A percentile compares a stretch with the other conserved stretches of the same genome.
phyloP scores from a whole-genome alignment of 176 grass and related monocot genomes.

The Calamus simplicifolius region DNA sequence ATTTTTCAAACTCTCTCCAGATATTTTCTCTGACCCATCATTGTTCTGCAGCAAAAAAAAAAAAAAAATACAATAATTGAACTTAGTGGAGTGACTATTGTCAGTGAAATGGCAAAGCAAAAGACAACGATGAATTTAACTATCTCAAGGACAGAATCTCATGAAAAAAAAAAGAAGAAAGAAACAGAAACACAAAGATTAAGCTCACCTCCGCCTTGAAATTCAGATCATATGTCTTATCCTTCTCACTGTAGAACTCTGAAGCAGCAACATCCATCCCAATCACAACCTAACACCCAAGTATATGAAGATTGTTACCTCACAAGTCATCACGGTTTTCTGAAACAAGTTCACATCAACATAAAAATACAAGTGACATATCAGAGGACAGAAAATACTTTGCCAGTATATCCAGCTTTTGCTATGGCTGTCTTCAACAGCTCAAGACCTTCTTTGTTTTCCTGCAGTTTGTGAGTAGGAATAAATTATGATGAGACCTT shows the following conservation, averaged over 20 bases:
- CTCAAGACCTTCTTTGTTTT: constrained; percentile 95
- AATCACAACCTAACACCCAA: constrained; percentile 67
- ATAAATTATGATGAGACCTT: no score
- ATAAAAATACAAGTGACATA: no score
- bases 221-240: constrained; percentile 80
- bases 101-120: no score
- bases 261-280: constrained; percentile 99
- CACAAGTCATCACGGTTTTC: no score
- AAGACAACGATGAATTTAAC: no score
- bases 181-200: background rate
- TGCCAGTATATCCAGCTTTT: constrained; percentile 92
- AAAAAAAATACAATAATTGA: background rate
- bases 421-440: constrained; percentile 83
- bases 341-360: no score
- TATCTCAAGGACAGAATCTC: no score
- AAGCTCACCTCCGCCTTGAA: constrained; percentile 82
- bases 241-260: constrained; percentile 71
- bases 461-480: constrained; percentile 27
- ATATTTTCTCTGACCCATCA: constrained; percentile 72
- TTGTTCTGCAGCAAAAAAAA: constrained; percentile 49
- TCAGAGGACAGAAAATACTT: constrained; percentile 29
- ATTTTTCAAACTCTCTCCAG: constrained; percentile 68
- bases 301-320: no score
- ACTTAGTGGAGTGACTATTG: no score
- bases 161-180: no score